Base-by-base conservation (phyloP, 2,329 filamentous ascomycete species). In the Eutypa lata region DNA sequence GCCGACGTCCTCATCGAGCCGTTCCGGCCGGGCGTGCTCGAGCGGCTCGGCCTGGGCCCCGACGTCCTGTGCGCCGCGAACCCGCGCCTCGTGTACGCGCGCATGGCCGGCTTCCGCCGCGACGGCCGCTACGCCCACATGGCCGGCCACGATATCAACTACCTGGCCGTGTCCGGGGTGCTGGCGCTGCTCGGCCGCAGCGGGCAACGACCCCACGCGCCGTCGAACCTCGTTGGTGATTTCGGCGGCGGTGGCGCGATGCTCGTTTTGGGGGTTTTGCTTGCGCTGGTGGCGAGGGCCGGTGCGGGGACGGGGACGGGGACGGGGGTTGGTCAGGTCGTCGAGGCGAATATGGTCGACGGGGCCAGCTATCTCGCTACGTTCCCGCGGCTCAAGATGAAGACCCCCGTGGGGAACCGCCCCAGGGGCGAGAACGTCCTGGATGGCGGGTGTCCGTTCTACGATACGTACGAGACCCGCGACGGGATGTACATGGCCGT, bases 291-390 rank as follows among this genome's bases (percentile, higher is more conserved):
- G 10, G 79, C 84, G 14, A 71, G 26, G 26, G 26, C 10, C 10
- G 26, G 26, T 6, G 26, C 26, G 26, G 26, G 5, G 26, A 31
- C 10, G 26, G 26, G 26, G 26, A 31, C 10, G 26, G 26, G 5
- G 43, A 85, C 77, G 0, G 90, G 90, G 0, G 74, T 73, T 2
- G 93, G 93, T 0, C 93, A 97, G 72, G 87, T 97, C 13, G 91
- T 97, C 8, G 91, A 97, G 73, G 90, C 90, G 16, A 97, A 96
- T 70, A 97, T 97, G 93, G 93, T 97, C 13, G 93, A 97, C 73
- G 93, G 93, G 8, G 83, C 82, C 21, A 82, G 85, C 35, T 93
- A 93, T 69, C 74, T 97, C 24, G 86, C 87, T 1, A 88, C 86
- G 0, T 93, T 93, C 73, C 87, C 89, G 49, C 79, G 93, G 33